Conservation (phyloP, 352 stramenopile genomes). For the Pseudoperonospora humuli region DNA sequence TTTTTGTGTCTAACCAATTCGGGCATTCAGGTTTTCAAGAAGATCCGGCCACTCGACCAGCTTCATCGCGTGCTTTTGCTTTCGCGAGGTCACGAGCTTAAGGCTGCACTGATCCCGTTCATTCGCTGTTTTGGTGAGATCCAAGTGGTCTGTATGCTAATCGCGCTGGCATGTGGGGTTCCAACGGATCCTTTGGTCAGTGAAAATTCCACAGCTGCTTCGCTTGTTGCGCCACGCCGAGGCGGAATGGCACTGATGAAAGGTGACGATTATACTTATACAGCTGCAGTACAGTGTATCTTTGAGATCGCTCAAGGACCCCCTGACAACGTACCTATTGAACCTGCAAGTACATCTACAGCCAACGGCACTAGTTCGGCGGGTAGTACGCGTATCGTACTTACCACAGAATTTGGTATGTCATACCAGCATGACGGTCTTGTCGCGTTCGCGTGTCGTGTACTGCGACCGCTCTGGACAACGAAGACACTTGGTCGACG, state of each 20-base stretch:
- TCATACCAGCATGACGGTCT: conserved; percentile 83
- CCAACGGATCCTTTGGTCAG: conserved; percentile 63
- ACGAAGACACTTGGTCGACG: conserved; percentile 48
- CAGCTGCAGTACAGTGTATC: conserved; percentile 67
- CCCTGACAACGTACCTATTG: conserved; percentile 28
- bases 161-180: conserved; percentile 80
- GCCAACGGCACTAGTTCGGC: conserved; percentile 18
- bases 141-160: conserved; percentile 85
- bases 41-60: conserved; percentile 84
- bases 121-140: conserved; percentile 77
- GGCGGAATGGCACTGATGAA: conserved; percentile 32
- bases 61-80: conserved; percentile 70
- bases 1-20: conserved; percentile 82
- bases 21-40: conserved; percentile 86
- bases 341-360: conserved; percentile 13
- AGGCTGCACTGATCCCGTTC: conserved; percentile 58
- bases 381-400: conserved; percentile 62
- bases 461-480: conserved; percentile 74
- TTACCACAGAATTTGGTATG: conserved; percentile 83
- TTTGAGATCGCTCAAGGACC: conserved; percentile 70
- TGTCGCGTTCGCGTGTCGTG: conserved; percentile 67
- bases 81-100: conserved; percentile 58
- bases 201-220: conserved; percentile 44
- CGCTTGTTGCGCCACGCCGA: conserved; percentile 36
- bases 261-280: conserved; percentile 75